Percentiles rank a stretch among this genome's conserved stretches.
Conservation (phyloP, 129 eudicot genomes). For the Heracleum sosnowskyi region DNA sequence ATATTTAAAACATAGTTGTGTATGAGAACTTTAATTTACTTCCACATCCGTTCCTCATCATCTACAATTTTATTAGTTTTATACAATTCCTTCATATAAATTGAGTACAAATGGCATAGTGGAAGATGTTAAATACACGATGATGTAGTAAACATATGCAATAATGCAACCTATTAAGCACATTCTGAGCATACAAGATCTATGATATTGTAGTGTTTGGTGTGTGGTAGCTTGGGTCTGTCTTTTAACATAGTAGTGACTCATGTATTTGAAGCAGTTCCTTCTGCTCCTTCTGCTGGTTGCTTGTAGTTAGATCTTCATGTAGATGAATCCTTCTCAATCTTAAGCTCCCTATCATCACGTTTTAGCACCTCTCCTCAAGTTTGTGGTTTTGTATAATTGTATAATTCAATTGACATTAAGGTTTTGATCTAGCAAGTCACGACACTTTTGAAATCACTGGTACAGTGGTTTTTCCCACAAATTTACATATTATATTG, state of each 20-base stretch:
- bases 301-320: background rate
- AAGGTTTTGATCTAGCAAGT: background rate
- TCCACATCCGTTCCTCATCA: no score
- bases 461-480: background rate
- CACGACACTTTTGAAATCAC: background rate
- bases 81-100: background rate
- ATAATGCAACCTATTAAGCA: background rate
- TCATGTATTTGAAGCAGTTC: background rate
- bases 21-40: no score
- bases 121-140: background rate
- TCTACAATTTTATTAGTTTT: no score
- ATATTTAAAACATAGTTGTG: no score
- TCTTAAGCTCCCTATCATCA: background rate
- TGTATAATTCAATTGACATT: background rate
- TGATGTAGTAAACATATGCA: background rate
- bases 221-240: background rate
- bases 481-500: background rate
- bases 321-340: background rate
- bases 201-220: background rate
- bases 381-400: background rate
- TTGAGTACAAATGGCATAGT: background rate
- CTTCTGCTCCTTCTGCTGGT: background rate
- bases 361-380: background rate
- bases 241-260: background rate
- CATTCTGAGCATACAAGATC: background rate